Percentiles rank a stretch among this genome's conserved stretches.
Evolutionary conservation across 2,329 filamentous ascomycete genomes (phyloP).

Genomic region (Ophiostoma fasciatum): DNA sequence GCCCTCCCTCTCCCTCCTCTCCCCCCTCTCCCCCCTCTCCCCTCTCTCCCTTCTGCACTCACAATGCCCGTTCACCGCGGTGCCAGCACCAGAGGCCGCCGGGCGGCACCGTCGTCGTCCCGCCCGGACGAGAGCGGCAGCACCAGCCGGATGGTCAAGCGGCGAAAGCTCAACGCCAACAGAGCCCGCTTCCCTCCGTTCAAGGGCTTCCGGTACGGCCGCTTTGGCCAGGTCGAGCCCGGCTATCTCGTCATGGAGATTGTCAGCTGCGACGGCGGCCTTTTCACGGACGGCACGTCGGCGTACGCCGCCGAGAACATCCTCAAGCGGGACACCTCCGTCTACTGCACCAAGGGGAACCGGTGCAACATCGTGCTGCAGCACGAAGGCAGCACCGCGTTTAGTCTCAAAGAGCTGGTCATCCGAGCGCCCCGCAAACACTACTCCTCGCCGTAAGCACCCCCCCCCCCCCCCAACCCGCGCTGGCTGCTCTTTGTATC

Average conservation of each 20-base stretch:
- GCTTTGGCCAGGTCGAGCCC: constrained; percentile 73
- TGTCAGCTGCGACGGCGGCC: constrained; percentile 74
- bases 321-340: constrained; percentile 63
- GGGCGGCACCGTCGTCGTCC: too few relatives aligned
- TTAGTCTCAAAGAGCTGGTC: constrained; percentile 70
- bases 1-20: neutral
- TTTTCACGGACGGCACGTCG: constrained; percentile 43
- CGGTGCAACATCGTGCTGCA: constrained; percentile 75
- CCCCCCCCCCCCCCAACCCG: too few relatives aligned
- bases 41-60: too few relatives aligned
- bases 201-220: constrained; percentile 62
- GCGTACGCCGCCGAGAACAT: constrained; percentile 65
- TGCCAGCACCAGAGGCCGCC: too few relatives aligned
- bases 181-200: constrained; percentile 29
- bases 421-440: constrained; percentile 73
- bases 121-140: constrained; percentile 21
- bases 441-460: constrained; percentile 69
- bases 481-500: too few relatives aligned
- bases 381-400: constrained; percentile 67
- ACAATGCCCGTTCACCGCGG: too few relatives aligned
- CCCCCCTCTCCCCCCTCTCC: too few relatives aligned
- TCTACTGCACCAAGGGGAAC: constrained; percentile 83
- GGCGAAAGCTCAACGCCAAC: constrained; percentile 55
- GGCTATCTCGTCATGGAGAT: constrained; percentile 76
- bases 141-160: constrained; percentile 48